These are phyloP conservation scores for Rubia occidens DNA, from an alignment of 305 asterid genomes.

Conservation along the genomic window DNA sequence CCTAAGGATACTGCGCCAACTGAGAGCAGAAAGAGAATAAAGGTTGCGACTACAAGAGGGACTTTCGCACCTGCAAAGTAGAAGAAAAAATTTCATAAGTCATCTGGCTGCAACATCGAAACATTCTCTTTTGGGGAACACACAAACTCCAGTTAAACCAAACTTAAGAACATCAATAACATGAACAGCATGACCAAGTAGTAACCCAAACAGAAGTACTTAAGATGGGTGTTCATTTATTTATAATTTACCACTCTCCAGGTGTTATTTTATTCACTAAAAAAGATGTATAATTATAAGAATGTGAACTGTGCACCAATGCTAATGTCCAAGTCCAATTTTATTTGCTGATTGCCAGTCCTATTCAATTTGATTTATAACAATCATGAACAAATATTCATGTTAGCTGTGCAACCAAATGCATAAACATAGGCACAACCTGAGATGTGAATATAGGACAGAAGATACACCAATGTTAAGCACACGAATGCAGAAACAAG, in stretches of 20 bases:
- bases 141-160: not conserved
- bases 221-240: not conserved
- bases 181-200: not conserved
- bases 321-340: not conserved
- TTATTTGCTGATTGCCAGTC: not conserved
- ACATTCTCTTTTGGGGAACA: not conserved
- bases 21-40: constrained; percentile 41
- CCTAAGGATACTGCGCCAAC: constrained; percentile 44
- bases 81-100: constrained; percentile 2
- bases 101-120: not conserved
- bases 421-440: constrained; percentile 31
- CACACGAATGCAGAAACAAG: constrained; percentile 62
- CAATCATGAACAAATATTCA: constrained; percentile 2
- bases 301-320: not conserved
- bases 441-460: constrained; percentile 84
- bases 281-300: not conserved
- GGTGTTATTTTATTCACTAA: not conserved
- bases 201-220: not conserved
- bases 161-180: not conserved
- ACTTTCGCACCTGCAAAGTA: constrained; percentile 48
- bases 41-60: constrained; percentile 41
- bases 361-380: not conserved
- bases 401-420: constrained; percentile 11
- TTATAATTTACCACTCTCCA: not conserved
- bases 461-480: constrained; percentile 65